Evolutionary conservation across 2,329 filamentous ascomycete genomes (phyloP).

Genomic region (Neopestalotiopsis sp.): DNA sequence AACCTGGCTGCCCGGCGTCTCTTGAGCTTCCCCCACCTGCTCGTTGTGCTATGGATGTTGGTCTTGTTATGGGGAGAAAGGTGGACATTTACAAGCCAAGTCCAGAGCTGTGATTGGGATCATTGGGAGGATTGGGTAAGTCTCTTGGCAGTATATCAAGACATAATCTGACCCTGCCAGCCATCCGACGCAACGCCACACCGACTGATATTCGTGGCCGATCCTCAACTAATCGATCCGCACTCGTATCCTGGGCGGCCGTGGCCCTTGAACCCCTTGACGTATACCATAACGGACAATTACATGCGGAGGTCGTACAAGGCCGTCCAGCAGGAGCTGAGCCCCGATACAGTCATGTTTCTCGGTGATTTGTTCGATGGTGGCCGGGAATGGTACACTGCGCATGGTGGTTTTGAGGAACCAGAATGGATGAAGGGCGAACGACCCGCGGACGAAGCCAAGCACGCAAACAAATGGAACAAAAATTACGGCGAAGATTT

Average conservation of each 20-base stretch:
- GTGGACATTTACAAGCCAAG: constrained; percentile 72
- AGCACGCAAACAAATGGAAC: constrained; percentile 68
- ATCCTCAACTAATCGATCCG: constrained; percentile 90
- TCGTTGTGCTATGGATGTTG: constrained; percentile 77
- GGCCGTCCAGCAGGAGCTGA: constrained; percentile 74
- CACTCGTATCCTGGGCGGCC: constrained; percentile 90
- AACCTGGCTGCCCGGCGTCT: constrained; percentile 58
- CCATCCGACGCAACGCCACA: constrained; percentile 80
- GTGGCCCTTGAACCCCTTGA: constrained; percentile 61
- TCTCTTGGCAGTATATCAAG: constrained; percentile 16
- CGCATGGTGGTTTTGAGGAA: constrained; percentile 62
- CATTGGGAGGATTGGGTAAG: constrained; percentile 93
- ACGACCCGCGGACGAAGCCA: constrained; percentile 56
- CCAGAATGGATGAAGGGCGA: constrained; percentile 60
- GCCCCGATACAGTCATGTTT: constrained; percentile 89
- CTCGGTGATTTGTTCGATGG: constrained; percentile 95
- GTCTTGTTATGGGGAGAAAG: constrained; percentile 86
- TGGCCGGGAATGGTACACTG: constrained; percentile 90
- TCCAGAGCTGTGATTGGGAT: constrained; percentile 79
- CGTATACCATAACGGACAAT: constrained; percentile 75
- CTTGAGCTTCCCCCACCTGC: constrained; percentile 67
- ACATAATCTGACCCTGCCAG: constrained; percentile 49
- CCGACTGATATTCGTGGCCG: constrained; percentile 82
- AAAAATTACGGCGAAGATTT: constrained; percentile 79
- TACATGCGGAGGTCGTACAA: constrained; percentile 85